Percentiles rank a stretch among this genome's conserved stretches.
Evolutionary conservation across 352 stramenopile species (phyloP).

Genomic region (Phytophthora sp.): DNA sequence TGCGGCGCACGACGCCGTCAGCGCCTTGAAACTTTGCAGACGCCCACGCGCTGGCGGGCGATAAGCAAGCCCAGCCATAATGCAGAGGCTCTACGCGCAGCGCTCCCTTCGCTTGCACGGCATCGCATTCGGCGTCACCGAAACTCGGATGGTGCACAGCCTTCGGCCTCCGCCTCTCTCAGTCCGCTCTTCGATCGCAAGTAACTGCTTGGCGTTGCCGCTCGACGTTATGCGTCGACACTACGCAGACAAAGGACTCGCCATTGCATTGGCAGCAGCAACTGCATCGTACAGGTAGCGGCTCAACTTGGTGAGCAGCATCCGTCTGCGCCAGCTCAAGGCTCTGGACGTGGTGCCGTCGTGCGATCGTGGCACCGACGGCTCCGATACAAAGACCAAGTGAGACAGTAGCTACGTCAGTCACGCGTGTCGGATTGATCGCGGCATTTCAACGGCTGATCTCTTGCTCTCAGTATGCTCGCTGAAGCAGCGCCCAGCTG

Average conservation of each 20-base stretch:
- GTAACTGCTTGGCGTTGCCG: neutral
- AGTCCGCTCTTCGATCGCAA: neutral
- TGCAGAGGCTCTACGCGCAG: slow-evolving; percentile 20
- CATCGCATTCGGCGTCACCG: slow-evolving; percentile 12
- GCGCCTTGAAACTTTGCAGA: no score
- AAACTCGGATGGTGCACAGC: slow-evolving; percentile 21
- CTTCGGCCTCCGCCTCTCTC: slow-evolving; percentile 17
- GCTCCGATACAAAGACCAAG: slow-evolving; percentile 13
- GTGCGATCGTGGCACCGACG: neutral
- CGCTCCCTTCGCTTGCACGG: slow-evolving; percentile 19
- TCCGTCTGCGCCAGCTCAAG: neutral
- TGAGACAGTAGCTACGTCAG: slow-evolving; percentile 2
- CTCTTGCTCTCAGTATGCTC: slow-evolving; percentile 19
- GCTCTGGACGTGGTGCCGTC: slow-evolving; percentile 11
- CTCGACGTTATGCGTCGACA: no score
- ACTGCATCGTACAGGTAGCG: neutral
- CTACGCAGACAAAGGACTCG: neutral
- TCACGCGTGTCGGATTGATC: slow-evolving; percentile 1
- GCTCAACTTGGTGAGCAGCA: slow-evolving; percentile 16
- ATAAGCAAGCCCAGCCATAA: slow-evolving; percentile 8
- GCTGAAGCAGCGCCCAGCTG: neutral
- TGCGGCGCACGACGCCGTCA: no score
- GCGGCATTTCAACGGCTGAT: slow-evolving; percentile 8
- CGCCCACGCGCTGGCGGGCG: no score
- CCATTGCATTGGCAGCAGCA: no score